phyloP scores from a whole-genome alignment of 2,329 filamentous ascomycete species.

The Pleurostoma richardsiae region DNA sequence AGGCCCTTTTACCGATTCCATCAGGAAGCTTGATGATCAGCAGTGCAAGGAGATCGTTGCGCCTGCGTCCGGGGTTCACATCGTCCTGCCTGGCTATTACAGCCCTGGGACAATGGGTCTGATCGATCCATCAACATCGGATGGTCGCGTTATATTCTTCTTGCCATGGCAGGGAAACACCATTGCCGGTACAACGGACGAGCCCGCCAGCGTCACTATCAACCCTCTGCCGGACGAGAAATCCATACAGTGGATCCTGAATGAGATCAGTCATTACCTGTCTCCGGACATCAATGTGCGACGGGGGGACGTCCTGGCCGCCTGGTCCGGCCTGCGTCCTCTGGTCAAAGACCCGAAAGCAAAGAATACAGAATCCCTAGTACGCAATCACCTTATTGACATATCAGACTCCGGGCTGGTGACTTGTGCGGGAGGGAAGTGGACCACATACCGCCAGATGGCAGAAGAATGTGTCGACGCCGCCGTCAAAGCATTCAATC shows the following conservation, averaged over 20 bases:
- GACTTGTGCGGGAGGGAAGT: slow-evolving; percentile 80
- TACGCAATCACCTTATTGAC: slow-evolving; percentile 76
- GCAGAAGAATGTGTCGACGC: slow-evolving; percentile 80
- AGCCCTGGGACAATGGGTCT: slow-evolving; percentile 77
- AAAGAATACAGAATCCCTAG: slow-evolving; percentile 76
- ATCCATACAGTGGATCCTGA: slow-evolving; percentile 78
- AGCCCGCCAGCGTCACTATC: slow-evolving; percentile 60
- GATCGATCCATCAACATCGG: slow-evolving; percentile 75
- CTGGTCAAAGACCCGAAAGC: slow-evolving; percentile 77
- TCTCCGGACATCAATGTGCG: slow-evolving; percentile 71
- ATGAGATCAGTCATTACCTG: slow-evolving; percentile 71
- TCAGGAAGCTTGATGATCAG: slow-evolving; percentile 76
- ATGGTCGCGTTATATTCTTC: slow-evolving; percentile 86
- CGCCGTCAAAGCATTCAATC: slow-evolving; percentile 61
- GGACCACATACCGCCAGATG: slow-evolving; percentile 88
- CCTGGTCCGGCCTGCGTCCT: slow-evolving; percentile 75
- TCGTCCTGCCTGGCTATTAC: slow-evolving; percentile 75
- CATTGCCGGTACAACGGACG: slow-evolving; percentile 78
- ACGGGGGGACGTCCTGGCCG: slow-evolving; percentile 70
- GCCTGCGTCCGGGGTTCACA: slow-evolving; percentile 76
- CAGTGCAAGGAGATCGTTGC: slow-evolving; percentile 67
- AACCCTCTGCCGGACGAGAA: slow-evolving; percentile 70
- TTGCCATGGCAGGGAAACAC: slow-evolving; percentile 84
- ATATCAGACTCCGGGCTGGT: slow-evolving; percentile 70
- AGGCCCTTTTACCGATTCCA: slow-evolving; percentile 74